Base-by-base conservation (phyloP, 306 rosid species). In the Pterocarpus macrocarpus region DNA sequence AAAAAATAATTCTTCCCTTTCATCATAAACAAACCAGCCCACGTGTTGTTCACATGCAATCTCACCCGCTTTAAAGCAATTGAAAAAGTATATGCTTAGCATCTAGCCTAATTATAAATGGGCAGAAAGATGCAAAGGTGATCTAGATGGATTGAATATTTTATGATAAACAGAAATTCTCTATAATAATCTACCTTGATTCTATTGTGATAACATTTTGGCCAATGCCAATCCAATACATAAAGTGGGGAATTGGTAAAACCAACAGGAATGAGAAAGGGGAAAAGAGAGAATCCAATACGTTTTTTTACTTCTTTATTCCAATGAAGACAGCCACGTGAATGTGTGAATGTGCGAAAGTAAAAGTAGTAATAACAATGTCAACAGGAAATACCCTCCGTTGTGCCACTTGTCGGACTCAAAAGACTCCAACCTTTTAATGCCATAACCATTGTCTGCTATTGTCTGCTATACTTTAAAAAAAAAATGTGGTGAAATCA, bases 351-450 rank as follows among this genome's bases (percentile, higher is more conserved):
- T 43, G 47, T 2, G 56, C 5, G 49, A 36, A 39, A n/a, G 8
- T 39, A 10, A 66, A 66, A 41, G 65, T 8, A 11, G 12, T 39
- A 17, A 64, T 0, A 66, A 1, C 2, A 2, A 45, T 35, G 57
- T 2, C 55, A 52, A 22, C 56, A 8, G 28, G 62, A 39, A 28
- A 15, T 45, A 35, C 35, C 12, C 36, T 76, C 16, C 4, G 2
- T 38, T 30, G 14, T 41, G 68, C 65, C 75, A 67, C 75, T 69
- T 68, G 74, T 41, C 59, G 28, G 56, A 0, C 75, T 43, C 52
- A 55, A 38, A 67, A 39, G 53, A 45, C n/a, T 22, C 52, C 7
- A 2, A 2, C 15, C 59, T 50, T 76, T 49, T 5, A 41, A 7
- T 59, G 32, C 36, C 69, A 58, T 14, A 5, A 5, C 5, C 41